Base-by-base conservation (phyloP, 2,329 filamentous ascomycete species). In the Sarocladium strictum region DNA sequence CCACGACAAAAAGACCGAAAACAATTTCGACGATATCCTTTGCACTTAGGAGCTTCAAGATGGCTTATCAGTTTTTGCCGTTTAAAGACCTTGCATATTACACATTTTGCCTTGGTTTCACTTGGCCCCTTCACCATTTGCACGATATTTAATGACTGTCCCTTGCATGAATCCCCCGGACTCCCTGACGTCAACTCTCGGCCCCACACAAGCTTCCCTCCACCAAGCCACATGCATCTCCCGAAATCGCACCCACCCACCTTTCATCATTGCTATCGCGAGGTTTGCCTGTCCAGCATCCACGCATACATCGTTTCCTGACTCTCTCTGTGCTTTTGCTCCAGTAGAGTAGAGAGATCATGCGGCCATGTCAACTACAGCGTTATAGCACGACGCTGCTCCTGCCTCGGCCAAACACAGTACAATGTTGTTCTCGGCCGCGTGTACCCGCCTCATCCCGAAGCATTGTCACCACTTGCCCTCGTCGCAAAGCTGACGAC, bases 401-500 rank as follows among this genome's bases (percentile, higher is more conserved):
- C 19, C 23, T 32, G n/a, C 17, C 21, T 24, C 53, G 15, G n/a
- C 41, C 57, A 45, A 17, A 9, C 50, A 53, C 33, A 7, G 14
- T 21, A 19, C 50, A 29, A 17, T 40, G 50, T 26, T 21, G 29
- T 26, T 11, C 12, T 15, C 21, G 50, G 10, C 50, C 29, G 53
- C 26, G 53, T 32, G 23, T 26, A 53, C 19, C 32, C 54, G 10
- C 55, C 27, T n/a, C 56, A 4, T 6, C 19, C 2, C 37, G 33
- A n/a, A 27, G 53, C 3, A 17, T 54, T 45, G 38, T 50, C 15
- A 56, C 55, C 33, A 54, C 51, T 12, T 38, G 40, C 3, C 47
- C 35, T 29, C 53, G 60, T 27, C 45, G 53, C 2, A 60, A 58
- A 19, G 57, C 62, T 26, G 57, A 62, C 15, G 74, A 76, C 57